phyloP scores from a whole-genome alignment of 2,329 filamentous ascomycete genomes.

The Fusarium anthophilum region DNA sequence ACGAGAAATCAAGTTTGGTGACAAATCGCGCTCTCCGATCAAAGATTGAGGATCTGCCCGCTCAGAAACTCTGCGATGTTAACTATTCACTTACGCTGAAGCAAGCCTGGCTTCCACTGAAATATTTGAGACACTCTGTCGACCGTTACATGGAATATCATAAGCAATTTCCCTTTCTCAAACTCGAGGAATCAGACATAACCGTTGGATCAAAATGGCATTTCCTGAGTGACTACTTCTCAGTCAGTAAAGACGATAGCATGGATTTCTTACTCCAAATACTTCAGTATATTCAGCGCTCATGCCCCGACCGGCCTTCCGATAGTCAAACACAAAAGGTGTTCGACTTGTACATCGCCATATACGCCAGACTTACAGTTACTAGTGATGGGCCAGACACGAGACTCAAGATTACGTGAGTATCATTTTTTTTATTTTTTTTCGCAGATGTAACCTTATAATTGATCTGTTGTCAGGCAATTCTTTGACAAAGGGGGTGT shows the following conservation, averaged over 20 bases:
- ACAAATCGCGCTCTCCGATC: background rate
- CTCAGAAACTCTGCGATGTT: slow-evolving; percentile 1
- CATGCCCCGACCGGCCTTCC: background rate
- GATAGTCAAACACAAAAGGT: background rate
- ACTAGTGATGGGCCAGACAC: background rate
- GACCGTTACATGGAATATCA: background rate
- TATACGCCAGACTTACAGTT: slow-evolving; percentile 14
- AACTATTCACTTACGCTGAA: background rate
- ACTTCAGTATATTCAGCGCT: background rate
- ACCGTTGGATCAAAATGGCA: background rate
- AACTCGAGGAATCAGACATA: background rate
- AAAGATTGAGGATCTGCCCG: background rate
- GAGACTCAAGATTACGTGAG: background rate
- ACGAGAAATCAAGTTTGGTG: background rate
- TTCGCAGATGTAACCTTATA: background rate
- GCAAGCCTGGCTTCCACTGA: slow-evolving; percentile 13
- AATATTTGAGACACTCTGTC: background rate
- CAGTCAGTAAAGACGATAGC: background rate
- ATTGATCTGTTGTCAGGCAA: background rate
- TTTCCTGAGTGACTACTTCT: background rate
- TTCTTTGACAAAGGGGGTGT: background rate
- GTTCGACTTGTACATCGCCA: slow-evolving; percentile 23
- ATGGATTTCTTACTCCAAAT: slow-evolving; percentile 30
- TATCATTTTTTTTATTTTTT: background rate
- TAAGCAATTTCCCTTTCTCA: slow-evolving; percentile 24